phyloP scores from a whole-genome alignment of 306 rosid species.

The Fragaria vesca region DNA sequence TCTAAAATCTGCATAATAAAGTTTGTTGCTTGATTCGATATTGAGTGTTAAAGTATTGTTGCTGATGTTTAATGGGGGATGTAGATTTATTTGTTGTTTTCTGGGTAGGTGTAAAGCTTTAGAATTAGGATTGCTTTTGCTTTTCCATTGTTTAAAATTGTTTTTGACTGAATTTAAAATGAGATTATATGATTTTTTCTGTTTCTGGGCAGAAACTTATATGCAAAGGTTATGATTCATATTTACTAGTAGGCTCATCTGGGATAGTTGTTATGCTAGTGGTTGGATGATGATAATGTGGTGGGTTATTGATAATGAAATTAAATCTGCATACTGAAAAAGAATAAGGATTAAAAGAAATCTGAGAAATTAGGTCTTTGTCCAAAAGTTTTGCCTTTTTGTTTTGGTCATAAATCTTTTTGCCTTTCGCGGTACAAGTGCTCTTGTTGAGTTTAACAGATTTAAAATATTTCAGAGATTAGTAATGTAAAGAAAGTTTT shows the following conservation, averaged over 20 bases:
- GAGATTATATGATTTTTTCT: too few relatives aligned
- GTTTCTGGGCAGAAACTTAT: neutral
- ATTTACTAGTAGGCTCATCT: neutral
- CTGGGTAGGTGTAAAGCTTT: neutral
- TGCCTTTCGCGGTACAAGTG: neutral
- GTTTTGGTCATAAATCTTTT: neutral
- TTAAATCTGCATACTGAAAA: neutral
- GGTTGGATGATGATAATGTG: neutral
- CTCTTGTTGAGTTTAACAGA: neutral
- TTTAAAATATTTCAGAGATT: neutral
- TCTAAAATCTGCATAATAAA: neutral
- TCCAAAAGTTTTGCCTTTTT: neutral
- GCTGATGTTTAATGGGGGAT: neutral
- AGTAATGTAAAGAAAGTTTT: neutral
- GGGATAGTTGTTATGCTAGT: neutral
- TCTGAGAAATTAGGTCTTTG: neutral
- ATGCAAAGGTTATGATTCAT: neutral
- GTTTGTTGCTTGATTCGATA: neutral
- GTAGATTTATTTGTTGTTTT: neutral
- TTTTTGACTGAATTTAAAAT: neutral
- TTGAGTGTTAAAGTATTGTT: neutral
- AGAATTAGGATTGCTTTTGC: neutral
- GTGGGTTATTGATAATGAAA: neutral
- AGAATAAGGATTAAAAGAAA: neutral
- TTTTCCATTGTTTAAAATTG: neutral